These are phyloP conservation scores for Tetraselmis striata DNA, from an alignment of 139 green algal genomes.

Conservation along the genomic window DNA sequence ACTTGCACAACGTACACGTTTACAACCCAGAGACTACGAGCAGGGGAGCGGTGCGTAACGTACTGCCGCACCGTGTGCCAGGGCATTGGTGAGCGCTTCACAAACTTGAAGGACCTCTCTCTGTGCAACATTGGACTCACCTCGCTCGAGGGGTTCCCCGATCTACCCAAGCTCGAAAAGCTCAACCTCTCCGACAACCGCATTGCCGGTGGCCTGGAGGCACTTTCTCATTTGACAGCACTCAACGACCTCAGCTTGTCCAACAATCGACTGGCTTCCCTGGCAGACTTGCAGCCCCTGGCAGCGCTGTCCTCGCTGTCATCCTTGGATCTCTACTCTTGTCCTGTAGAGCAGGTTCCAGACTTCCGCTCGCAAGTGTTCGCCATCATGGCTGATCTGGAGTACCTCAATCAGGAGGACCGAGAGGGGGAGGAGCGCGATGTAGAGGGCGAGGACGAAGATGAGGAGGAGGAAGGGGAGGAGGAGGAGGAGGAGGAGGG, in stretches of 20 bases:
- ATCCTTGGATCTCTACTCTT: constrained; percentile 26
- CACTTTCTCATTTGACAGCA: constrained; percentile 9
- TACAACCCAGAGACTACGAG: too few species aligned
- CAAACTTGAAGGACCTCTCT: neutral
- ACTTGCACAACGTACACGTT: too few species aligned
- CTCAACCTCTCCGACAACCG: constrained; percentile 30
- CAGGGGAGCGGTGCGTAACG: neutral
- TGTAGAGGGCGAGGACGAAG: constrained; percentile 1
- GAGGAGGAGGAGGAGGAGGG: neutral
- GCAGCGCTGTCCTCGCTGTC: constrained; percentile 12
- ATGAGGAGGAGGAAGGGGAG: constrained; percentile 1
- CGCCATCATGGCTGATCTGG: neutral
- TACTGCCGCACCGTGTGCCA: neutral
- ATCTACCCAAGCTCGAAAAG: constrained; percentile 13
- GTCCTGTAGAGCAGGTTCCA: constrained; percentile 12
- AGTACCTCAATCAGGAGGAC: neutral
- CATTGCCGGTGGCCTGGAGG: constrained; percentile 28
- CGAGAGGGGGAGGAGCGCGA: neutral
- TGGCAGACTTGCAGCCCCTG: constrained; percentile 24
- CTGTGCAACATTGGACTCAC: constrained; percentile 16
- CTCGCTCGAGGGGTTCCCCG: constrained; percentile 21
- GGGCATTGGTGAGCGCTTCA: neutral
- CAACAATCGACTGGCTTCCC: constrained; percentile 27
- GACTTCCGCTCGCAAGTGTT: neutral
- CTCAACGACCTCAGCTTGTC: constrained; percentile 18